A percentile compares a stretch with the other conserved stretches of the same genome.
phyloP scores from a whole-genome alignment of 805 yeast species.

The Candida sithepensis region DNA sequence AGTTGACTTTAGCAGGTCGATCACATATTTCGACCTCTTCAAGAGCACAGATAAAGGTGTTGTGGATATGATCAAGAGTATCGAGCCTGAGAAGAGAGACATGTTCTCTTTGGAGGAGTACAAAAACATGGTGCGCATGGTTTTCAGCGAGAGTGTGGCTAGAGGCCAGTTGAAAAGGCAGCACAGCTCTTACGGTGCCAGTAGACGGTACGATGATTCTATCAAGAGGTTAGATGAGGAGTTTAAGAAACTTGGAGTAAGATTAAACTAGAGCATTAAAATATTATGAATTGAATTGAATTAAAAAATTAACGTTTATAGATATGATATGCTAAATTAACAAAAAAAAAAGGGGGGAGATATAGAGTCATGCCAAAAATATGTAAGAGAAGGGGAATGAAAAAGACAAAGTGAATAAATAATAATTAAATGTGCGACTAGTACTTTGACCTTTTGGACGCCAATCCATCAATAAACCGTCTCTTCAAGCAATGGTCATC shows the following conservation, averaged over 20 bases:
- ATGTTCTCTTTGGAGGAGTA: constrained; percentile 41
- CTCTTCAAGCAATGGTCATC: not conserved
- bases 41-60: constrained; percentile 46
- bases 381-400: not conserved
- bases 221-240: constrained; percentile 16
- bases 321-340: not conserved
- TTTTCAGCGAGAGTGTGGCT: constrained; percentile 38
- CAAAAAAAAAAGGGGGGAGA: not conserved
- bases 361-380: no score
- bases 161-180: constrained; percentile 17
- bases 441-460: not conserved
- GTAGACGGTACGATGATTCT: constrained; percentile 23
- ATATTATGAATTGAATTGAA: no score
- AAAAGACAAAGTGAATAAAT: not conserved
- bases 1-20: constrained; percentile 50
- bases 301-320: no score
- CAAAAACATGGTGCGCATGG: constrained; percentile 49
- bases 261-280: not conserved
- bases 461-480: not conserved
- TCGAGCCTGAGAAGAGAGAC: constrained; percentile 6
- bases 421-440: not conserved
- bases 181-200: constrained; percentile 23
- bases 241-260: constrained; percentile 2
- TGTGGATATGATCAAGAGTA: constrained; percentile 34
- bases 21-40: constrained; percentile 54